A percentile compares a stretch with the other conserved stretches of the same genome.
Conservation (phyloP, 164 flowering plant genomes). For the Magnolia changhungtana region DNA sequence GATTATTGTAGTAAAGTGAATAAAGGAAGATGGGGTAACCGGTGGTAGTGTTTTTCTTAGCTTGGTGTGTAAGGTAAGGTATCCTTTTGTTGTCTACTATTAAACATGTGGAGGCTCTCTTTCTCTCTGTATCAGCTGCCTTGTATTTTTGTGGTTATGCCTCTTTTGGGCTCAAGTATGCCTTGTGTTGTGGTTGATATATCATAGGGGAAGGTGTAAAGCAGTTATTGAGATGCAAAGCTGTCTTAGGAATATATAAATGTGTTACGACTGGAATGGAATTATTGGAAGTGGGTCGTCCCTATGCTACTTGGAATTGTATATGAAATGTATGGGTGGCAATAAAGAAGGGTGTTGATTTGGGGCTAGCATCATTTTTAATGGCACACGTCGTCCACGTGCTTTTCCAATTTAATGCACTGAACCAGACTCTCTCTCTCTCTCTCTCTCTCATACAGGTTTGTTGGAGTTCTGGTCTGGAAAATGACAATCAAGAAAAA, state of each 20-base stretch:
- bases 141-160: background rate
- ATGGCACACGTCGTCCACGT: too few relatives aligned
- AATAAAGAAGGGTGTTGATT: background rate
- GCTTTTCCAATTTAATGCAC: background rate
- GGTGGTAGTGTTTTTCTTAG: background rate
- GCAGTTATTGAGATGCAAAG: background rate
- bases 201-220: background rate
- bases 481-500: too few relatives aligned
- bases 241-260: background rate
- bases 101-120: background rate
- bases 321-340: background rate
- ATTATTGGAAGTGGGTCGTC: background rate
- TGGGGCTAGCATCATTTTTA: background rate
- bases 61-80: constrained; percentile 2
- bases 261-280: background rate
- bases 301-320: background rate
- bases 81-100: background rate
- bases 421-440: background rate
- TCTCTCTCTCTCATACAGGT: background rate
- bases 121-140: background rate
- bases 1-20: background rate
- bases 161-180: background rate
- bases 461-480: too few relatives aligned
- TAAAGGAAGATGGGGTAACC: background rate
- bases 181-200: background rate